Base-by-base conservation (phyloP, 805 yeast genomes). In the Hanseniaspora thailandica region DNA sequence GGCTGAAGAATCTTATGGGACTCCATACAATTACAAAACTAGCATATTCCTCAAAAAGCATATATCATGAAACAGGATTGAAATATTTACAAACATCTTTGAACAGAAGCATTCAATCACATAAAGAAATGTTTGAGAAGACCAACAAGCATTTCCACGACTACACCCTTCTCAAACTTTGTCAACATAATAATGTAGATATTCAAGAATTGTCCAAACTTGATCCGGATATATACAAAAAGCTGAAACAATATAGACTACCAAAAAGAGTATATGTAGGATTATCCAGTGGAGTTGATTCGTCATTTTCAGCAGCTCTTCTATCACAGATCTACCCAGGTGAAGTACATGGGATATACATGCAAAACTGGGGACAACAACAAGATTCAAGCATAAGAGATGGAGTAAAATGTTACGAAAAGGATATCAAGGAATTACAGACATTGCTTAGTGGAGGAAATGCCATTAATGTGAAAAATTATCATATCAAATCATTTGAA, bases 281-380 rank as follows among this genome's bases (percentile, higher is more conserved):
- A 7, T 86, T 93, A 96, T 86, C 96, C 1, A 85, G 95, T 0
- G 98, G 98, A 0, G 97, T 93, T 0, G 98, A 93, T 66, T 89
- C 97, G 0, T 83, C 96, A 1, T 87, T 89, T 0, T 77, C 84
- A 2, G 97, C 97, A 0, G 80, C 84, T 0, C 54, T 85, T 56
- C 80, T 73, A 59, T 71, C 86, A 6, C 45, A 43, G 8, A 19
- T 48, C 0, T 66, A 71, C n/a, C 63, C 69, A 33, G 77, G 74
- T 59, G 69, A 70, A 2, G 78, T 85, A 2, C 67, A 74, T 44
- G 98, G 97, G 0, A 73, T 93, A 1, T 90, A 85, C 67, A 93
- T 93, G 97, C 84, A 87, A 39, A 93, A 93, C 68, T 93, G 97
- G 97, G 56, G 56, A 2, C 23, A 51, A 23, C 49, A 51, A 34